Conservation (phyloP, 2,329 filamentous ascomycete species). For the Ophiosphaerella narmari region DNA sequence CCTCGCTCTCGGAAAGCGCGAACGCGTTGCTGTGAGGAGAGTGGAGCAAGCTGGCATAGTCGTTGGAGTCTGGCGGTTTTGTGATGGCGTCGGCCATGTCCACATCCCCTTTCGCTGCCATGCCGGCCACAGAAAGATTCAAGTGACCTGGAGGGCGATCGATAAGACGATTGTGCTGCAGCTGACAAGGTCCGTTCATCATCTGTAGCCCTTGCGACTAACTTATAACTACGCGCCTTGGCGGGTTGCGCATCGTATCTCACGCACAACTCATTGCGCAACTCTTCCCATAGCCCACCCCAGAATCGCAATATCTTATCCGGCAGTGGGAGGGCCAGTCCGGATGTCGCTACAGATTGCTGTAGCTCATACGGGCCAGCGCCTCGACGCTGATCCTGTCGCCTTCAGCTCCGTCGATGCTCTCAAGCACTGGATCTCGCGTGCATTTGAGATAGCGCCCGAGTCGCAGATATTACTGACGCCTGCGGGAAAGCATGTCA, state of each 20-base stretch:
- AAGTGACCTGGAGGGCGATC: slow-evolving; percentile 7
- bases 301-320: slow-evolving; percentile 23
- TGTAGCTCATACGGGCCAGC: slow-evolving; percentile 90
- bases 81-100: slow-evolving; percentile 25
- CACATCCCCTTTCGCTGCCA: slow-evolving; percentile 27
- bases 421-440: slow-evolving; percentile 79
- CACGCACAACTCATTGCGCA: slow-evolving; percentile 22
- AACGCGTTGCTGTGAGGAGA: slow-evolving; percentile 54
- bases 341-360: slow-evolving; percentile 88
- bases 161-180: slow-evolving; percentile 19
- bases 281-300: slow-evolving; percentile 11
- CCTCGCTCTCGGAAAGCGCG: slow-evolving; percentile 68
- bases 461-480: slow-evolving; percentile 88
- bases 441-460: slow-evolving; percentile 72
- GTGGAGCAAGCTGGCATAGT: slow-evolving; percentile 46
- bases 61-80: slow-evolving; percentile 15
- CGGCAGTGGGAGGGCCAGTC: slow-evolving; percentile 28
- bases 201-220: slow-evolving; percentile 29
- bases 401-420: slow-evolving; percentile 81
- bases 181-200: slow-evolving; percentile 21
- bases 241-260: slow-evolving; percentile 22
- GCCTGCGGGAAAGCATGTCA: slow-evolving; percentile 79
- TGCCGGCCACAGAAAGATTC: slow-evolving; percentile 12
- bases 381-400: slow-evolving; percentile 76
- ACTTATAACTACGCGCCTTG: slow-evolving; percentile 34